A percentile compares a stretch with the other conserved stretches of the same genome.
Evolutionary conservation across 2,329 filamentous ascomycete species (phyloP).

Genomic region (Neopestalotiopsis rosae): DNA sequence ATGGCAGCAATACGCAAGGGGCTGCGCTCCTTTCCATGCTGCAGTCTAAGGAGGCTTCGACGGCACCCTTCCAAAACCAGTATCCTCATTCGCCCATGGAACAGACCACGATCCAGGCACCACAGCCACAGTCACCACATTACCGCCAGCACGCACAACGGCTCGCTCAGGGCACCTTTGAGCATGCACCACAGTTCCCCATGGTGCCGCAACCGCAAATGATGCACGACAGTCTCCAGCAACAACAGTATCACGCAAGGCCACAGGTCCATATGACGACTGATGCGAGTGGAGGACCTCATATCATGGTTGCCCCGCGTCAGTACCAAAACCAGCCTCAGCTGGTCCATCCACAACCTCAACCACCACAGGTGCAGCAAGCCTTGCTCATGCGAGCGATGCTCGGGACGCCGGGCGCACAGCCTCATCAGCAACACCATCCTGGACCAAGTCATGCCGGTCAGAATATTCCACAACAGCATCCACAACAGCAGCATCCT

Average conservation of each 20-base stretch:
- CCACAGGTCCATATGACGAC: slow-evolving; percentile 32
- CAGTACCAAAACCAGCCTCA: slow-evolving; percentile 39
- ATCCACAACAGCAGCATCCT: slow-evolving; percentile 34
- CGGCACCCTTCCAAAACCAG: slow-evolving; percentile 22
- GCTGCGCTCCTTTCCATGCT: slow-evolving; percentile 60
- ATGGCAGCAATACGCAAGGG: slow-evolving; percentile 51
- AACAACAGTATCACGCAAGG: slow-evolving; percentile 31
- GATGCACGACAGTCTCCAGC: slow-evolving; percentile 15
- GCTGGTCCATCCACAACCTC: slow-evolving; percentile 53
- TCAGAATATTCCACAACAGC: slow-evolving; percentile 21
- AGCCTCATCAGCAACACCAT: slow-evolving; percentile 27
- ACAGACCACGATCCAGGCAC: slow-evolving; percentile 52
- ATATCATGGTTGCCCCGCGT: slow-evolving; percentile 25
- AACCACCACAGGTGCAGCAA: slow-evolving; percentile 62
- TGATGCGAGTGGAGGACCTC: slow-evolving; percentile 25
- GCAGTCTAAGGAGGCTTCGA: slow-evolving; percentile 42
- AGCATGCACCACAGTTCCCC: slow-evolving; percentile 55
- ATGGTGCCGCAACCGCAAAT: slow-evolving; percentile 37
- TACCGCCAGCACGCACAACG: slow-evolving; percentile 57
- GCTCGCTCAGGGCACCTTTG: slow-evolving; percentile 50
- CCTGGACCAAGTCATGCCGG: slow-evolving; percentile 28
- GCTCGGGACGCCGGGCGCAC: slow-evolving; percentile 40
- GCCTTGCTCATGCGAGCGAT: slow-evolving; percentile 52
- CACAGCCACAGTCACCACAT: slow-evolving; percentile 63
- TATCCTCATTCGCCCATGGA: slow-evolving; percentile 60